Evolutionary conservation across 2,329 filamentous ascomycete species (phyloP).

Genomic region (Cordyceps fumosorosea): DNA sequence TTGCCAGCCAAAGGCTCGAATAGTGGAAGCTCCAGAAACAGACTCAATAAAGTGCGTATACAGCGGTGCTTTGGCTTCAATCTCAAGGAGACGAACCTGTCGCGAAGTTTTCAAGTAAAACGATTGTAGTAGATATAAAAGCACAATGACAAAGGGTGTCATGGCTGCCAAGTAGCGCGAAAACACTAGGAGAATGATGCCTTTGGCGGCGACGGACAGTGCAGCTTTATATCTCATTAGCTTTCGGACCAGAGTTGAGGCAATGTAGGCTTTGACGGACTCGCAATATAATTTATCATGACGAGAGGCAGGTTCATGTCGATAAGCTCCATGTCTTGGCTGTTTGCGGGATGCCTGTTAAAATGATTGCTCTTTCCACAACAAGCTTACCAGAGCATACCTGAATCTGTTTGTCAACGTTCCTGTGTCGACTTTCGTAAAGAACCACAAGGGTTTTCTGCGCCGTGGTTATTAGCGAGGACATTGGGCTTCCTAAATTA

Average conservation of each 20-base stretch:
- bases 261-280: neutral
- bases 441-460: too few relatives aligned
- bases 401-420: too few relatives aligned
- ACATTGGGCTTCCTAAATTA: too few relatives aligned
- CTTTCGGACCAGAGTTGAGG: neutral
- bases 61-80: neutral
- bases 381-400: too few relatives aligned
- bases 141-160: slow-evolving; percentile 32
- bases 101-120: neutral
- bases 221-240: neutral
- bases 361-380: too few relatives aligned
- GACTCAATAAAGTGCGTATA: neutral
- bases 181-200: neutral
- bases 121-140: slow-evolving; percentile 19
- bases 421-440: too few relatives aligned
- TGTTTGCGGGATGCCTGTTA: too few relatives aligned
- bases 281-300: neutral
- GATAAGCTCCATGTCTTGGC: too few relatives aligned
- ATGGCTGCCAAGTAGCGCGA: slow-evolving; percentile 16
- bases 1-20: neutral
- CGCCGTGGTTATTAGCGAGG: too few relatives aligned
- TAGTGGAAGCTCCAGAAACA: neutral
- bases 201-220: neutral
- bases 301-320: too few relatives aligned
- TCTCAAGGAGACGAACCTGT: neutral